Conservation (phyloP, 306 rosid genomes). For the Vigna unguiculata region DNA sequence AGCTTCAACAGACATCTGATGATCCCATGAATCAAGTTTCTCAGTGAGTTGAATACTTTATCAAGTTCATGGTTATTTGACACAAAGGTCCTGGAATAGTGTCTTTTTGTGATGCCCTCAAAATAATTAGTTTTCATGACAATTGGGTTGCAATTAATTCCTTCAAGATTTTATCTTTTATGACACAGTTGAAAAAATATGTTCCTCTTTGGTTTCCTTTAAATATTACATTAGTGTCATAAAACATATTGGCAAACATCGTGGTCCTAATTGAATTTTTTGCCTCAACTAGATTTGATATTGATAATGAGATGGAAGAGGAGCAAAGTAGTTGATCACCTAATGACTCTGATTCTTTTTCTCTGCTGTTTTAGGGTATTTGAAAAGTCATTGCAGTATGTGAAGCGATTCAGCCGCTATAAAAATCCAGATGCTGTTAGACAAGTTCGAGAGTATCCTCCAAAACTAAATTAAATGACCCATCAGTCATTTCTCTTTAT, state of each 20-base stretch:
- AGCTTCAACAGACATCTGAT: constrained; percentile 92
- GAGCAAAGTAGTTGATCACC: constrained; percentile 9
- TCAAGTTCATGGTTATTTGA: not conserved
- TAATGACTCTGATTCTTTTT: not conserved
- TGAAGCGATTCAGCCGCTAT: constrained; percentile 96
- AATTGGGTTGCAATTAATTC: constrained; percentile 21
- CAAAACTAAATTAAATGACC: constrained; percentile 26
- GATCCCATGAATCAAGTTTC: constrained; percentile 93
- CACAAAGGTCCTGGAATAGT: constrained; percentile 1
- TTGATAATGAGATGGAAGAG: constrained; percentile 32
- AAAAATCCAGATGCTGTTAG: constrained; percentile 97
- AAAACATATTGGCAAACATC: constrained; percentile 15
- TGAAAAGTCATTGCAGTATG: constrained; percentile 96
- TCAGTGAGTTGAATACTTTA: constrained; percentile 65
- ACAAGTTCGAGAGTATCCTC: constrained; percentile 99
- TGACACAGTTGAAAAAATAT: constrained; percentile 21
- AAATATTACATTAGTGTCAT: not conserved
- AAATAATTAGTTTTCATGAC: not conserved
- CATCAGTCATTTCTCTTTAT: constrained; percentile 7
- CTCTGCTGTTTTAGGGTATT: constrained; percentile 65
- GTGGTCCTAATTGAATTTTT: not conserved
- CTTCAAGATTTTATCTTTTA: constrained; percentile 32
- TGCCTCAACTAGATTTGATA: constrained; percentile 30
- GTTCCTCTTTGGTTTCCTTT: not conserved
- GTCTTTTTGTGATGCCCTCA: not conserved